Conservation (phyloP, 139 green algal genomes). For the Tetradesmus obliquus region DNA sequence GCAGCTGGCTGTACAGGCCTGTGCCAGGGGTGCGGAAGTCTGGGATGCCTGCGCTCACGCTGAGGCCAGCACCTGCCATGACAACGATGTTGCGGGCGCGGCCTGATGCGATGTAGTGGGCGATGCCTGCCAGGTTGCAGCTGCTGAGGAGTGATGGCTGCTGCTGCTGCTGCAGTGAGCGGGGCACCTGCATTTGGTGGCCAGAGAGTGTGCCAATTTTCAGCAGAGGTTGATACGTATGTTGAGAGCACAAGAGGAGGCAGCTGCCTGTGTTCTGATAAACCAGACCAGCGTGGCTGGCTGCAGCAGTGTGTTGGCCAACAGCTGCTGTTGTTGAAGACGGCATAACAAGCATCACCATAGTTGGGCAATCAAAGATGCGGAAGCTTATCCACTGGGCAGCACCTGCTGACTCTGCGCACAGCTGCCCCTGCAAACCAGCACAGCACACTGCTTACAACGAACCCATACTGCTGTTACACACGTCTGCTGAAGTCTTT, state of each 20-base stretch:
- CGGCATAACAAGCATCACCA: too few species aligned
- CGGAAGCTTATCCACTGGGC: too few species aligned
- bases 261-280: background rate
- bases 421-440: too few species aligned
- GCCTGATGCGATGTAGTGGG: slow-evolving; percentile 16
- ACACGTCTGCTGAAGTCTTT: too few species aligned
- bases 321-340: background rate
- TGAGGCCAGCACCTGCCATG: slow-evolving; percentile 83
- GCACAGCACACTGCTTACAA: too few species aligned
- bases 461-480: too few species aligned
- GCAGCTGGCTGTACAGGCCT: slow-evolving; percentile 79
- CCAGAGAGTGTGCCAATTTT: too few species aligned
- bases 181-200: background rate
- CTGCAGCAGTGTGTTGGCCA: background rate
- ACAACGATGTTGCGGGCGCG: slow-evolving; percentile 60
- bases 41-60: slow-evolving; percentile 69
- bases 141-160: slow-evolving; percentile 1
- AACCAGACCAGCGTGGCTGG: too few species aligned
- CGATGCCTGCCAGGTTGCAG: slow-evolving; percentile 39
- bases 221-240: background rate
- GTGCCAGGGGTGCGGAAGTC: slow-evolving; percentile 76
- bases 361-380: too few species aligned
- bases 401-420: too few species aligned
- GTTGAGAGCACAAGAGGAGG: background rate
- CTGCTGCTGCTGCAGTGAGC: background rate